A percentile compares a stretch with the other conserved stretches of the same genome.
Conservation (phyloP, 1,139 yeast species). For the Arxiozyma telluris region DNA sequence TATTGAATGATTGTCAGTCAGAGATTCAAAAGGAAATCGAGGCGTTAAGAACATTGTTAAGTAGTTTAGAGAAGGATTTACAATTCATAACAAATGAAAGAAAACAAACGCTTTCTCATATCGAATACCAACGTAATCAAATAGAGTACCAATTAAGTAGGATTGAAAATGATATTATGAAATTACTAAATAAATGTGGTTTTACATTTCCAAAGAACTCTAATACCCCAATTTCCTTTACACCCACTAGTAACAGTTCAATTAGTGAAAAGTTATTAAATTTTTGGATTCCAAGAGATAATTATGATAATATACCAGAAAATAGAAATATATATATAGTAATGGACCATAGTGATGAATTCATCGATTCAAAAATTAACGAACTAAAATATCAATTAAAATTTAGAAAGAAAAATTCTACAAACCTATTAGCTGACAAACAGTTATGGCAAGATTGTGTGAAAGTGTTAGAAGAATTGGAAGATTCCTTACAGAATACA, state of each 20-base stretch:
- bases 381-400: conserved; percentile 18
- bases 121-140: conserved; percentile 10
- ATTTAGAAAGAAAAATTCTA: conserved; percentile 18
- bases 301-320: background rate
- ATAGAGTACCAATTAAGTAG: conserved; percentile 12
- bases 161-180: conserved; percentile 10
- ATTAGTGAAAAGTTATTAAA: conserved; percentile 2
- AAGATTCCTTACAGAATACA: conserved; percentile 10
- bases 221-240: background rate
- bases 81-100: conserved; percentile 19
- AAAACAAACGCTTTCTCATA: conserved; percentile 7
- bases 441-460: conserved; percentile 21
- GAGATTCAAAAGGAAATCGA: conserved; percentile 14
- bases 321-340: conserved; percentile 5
- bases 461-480: conserved; percentile 15
- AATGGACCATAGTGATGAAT: conserved; percentile 7
- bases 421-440: conserved; percentile 11
- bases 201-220: conserved; percentile 10
- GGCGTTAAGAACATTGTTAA: conserved; percentile 16
- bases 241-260: background rate
- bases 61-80: conserved; percentile 19
- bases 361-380: conserved; percentile 14
- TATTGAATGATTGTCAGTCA: conserved; percentile 13
- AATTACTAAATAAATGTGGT: conserved; percentile 16
- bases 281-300: background rate